Evolutionary conservation across 208 protist species (phyloP), one percentile per base, ranked within the genome.

Genomic region (Acanthamoeba sp.): DNA sequence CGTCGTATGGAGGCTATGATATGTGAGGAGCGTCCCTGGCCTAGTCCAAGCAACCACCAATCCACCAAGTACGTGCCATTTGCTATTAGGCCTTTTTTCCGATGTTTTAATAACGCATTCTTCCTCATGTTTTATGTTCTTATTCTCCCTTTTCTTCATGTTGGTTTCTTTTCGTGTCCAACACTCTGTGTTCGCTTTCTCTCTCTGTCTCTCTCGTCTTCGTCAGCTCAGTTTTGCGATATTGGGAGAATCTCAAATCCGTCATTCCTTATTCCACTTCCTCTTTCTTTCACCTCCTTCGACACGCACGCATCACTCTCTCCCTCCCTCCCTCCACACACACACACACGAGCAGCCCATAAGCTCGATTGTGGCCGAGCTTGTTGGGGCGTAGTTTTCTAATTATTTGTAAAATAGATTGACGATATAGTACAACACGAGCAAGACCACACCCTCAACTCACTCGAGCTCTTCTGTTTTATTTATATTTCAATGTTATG

Each of bases 41-140:
- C n/a, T n/a, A n/a, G n/a, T n/a, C n/a, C n/a, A n/a, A n/a, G n/a
- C n/a, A n/a, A n/a, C n/a, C n/a, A n/a, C n/a, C n/a, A n/a, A n/a
- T n/a, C n/a, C 71, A 22, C 20, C 45, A 52, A 82, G 38, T 82
- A n/a, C 40, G 29, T 88, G 22, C 9, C 78, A 20, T 62, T 1
- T 29, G 0, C 29, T 34, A 22, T 34, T 55, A 18, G 16, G 14
- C 1, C 32, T 88, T 62, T 40, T 62, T 40, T 62, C 42, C 27
- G 12, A 27, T 9, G 29, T 88, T 82, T 82, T 42, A n/a, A 40
- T 48, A 52, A 40, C 71, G 9, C 71, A 22, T 38, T 34, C n/a
- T 88, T 57, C 34, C 20, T 88, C 10, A 57, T 57, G 40, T 88
- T 88, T 88, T 76, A n/a, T n/a, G n/a, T 71, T 52, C 76, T 85